Conservation (phyloP, 495 filamentous ascomycete genomes). For the Annulohypoxylon maeteangense region DNA sequence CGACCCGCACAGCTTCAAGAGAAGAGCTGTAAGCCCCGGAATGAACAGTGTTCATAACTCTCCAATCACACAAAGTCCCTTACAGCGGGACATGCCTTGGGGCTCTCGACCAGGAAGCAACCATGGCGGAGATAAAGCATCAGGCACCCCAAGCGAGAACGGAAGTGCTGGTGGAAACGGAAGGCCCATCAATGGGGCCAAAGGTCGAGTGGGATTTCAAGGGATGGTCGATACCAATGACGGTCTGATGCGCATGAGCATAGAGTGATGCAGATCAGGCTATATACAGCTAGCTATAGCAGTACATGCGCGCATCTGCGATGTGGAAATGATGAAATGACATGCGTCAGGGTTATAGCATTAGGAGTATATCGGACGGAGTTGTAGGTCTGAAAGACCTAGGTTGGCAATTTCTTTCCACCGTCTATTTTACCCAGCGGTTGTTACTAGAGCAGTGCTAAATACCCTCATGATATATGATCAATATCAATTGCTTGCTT, state of each 20-base stretch:
- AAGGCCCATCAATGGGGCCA: constrained; percentile 37
- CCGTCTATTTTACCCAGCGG: background rate
- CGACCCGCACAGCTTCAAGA: constrained; percentile 88
- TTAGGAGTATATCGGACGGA: background rate
- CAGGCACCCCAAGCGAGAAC: constrained; percentile 54
- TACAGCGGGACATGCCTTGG: constrained; percentile 76
- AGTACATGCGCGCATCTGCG: background rate
- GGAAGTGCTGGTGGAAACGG: constrained; percentile 47
- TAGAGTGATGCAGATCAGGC: constrained; percentile 64
- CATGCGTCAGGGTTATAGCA: background rate
- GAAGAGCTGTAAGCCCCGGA: constrained; percentile 91
- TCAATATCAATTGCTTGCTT: background rate
- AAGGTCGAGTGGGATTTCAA: constrained; percentile 81
- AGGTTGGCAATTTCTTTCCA: background rate
- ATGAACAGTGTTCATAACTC: constrained; percentile 86
- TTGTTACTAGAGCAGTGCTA: background rate
- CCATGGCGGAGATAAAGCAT: constrained; percentile 62
- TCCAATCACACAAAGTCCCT: constrained; percentile 85
- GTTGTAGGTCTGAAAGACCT: background rate
- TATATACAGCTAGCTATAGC: background rate
- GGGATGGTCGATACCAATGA: constrained; percentile 97
- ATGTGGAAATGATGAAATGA: background rate
- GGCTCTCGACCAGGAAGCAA: constrained; percentile 72
- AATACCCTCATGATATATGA: background rate
- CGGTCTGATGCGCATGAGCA: constrained; percentile 97